Conservation (phyloP, 2,329 filamentous ascomycete genomes). For the Cladosporium colombiae region DNA sequence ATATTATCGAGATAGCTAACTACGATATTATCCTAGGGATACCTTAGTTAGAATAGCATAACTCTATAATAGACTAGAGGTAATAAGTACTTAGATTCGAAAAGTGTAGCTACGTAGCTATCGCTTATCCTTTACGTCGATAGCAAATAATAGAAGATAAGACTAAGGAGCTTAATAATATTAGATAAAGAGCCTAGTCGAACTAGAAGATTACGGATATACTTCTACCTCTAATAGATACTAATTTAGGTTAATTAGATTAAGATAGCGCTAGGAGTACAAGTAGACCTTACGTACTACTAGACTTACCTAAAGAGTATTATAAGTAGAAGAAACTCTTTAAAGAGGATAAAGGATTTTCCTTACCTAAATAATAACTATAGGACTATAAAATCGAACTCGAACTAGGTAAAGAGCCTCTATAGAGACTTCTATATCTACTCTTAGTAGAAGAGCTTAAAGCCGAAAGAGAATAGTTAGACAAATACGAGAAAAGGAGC, state of each 20-base stretch:
- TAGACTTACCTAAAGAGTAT: slow-evolving; percentile 22
- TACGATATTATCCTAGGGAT: slow-evolving; percentile 23
- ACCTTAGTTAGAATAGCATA: slow-evolving; percentile 23
- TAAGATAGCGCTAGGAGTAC: slow-evolving; percentile 11
- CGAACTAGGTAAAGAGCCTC: slow-evolving; percentile 17
- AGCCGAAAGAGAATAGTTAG: slow-evolving; percentile 14
- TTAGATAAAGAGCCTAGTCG: slow-evolving; percentile 11
- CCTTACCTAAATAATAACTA: slow-evolving; percentile 23
- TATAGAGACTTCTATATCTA: slow-evolving; percentile 22
- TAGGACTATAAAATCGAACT: slow-evolving; percentile 23
- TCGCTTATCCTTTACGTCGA: slow-evolving; percentile 13
- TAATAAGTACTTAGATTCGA: slow-evolving; percentile 24
- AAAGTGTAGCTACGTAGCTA: slow-evolving; percentile 19
- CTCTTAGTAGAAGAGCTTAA: slow-evolving; percentile 22
- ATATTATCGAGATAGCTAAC: slow-evolving; percentile 23
- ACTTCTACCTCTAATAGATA: slow-evolving; percentile 19
- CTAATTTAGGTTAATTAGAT: slow-evolving; percentile 14
- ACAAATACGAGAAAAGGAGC: slow-evolving; percentile 16
- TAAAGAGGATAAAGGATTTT: slow-evolving; percentile 22
- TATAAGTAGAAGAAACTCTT: slow-evolving; percentile 24
- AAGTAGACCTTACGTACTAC: slow-evolving; percentile 10
- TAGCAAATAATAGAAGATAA: slow-evolving; percentile 22
- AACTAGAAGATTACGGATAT: neutral
- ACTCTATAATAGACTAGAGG: slow-evolving; percentile 22
- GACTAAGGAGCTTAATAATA: slow-evolving; percentile 20